Percentiles rank a stretch among this genome's conserved stretches.
phyloP scores from a whole-genome alignment of 1,139 yeast genomes.

The Sugiyamaella grinbergsii region DNA sequence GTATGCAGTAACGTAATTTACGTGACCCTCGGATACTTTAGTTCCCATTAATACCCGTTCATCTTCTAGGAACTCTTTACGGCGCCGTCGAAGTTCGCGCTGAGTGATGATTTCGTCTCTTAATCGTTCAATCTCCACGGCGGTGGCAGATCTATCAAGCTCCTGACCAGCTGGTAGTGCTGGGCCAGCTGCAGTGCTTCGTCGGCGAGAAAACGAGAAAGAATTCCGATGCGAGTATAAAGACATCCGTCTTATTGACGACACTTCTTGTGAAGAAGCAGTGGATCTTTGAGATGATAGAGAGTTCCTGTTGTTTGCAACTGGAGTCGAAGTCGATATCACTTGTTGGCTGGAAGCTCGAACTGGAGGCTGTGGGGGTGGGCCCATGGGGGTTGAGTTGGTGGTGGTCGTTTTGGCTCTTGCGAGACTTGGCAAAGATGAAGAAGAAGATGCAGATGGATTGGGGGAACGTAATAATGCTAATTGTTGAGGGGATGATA shows the following conservation, averaged over 20 bases:
- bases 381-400: slow-evolving; percentile 3
- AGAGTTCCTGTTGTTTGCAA: slow-evolving; percentile 22
- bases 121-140: slow-evolving; percentile 35
- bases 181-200: slow-evolving; percentile 27
- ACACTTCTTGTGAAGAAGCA: slow-evolving; percentile 20
- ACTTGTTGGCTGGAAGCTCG: slow-evolving; percentile 16
- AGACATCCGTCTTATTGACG: slow-evolving; percentile 21
- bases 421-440: slow-evolving; percentile 14
- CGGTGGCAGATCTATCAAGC: slow-evolving; percentile 22
- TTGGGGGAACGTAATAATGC: slow-evolving; percentile 18
- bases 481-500: slow-evolving; percentile 14
- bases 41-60: slow-evolving; percentile 75
- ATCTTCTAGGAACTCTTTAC: slow-evolving; percentile 54
- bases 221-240: slow-evolving; percentile 32
- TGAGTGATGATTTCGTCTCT: slow-evolving; percentile 43
- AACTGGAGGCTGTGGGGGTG: slow-evolving; percentile 21
- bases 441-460: slow-evolving; percentile 18
- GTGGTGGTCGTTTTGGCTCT: slow-evolving; percentile 8
- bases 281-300: slow-evolving; percentile 25
- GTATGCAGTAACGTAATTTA: slow-evolving; percentile 90
- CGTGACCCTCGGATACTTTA: slow-evolving; percentile 88
- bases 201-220: slow-evolving; percentile 33
- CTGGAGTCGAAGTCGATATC: slow-evolving; percentile 2
- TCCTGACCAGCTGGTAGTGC: slow-evolving; percentile 16
- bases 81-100: slow-evolving; percentile 47